Evolutionary conservation across 768 basidiomycete species (phyloP), one percentile per base, ranked within the genome.

Genomic region (Holtermanniella nyarrowii): DNA sequence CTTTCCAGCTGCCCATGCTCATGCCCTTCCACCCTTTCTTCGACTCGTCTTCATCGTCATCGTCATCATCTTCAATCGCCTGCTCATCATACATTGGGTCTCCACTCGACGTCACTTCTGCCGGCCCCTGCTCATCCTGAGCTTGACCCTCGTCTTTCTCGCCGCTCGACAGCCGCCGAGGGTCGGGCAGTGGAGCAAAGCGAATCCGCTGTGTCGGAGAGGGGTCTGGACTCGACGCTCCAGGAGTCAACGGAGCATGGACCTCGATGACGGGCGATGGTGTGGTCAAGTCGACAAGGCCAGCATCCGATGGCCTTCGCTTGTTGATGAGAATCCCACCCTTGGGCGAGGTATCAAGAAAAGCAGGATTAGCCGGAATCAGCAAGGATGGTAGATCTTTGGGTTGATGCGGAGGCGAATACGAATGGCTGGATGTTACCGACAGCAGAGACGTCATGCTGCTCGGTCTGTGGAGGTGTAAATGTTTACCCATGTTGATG

Each of bases 161-260:
- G 1, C 69, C 68, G 3, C 66, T 69, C 26, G 61, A 63, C 11
- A 68, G 53, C 46, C 79, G 76, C 21, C 79, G 76, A 1, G 85
- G 84, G 59, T 85, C 83, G 0, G 88, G 88, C 16, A 90, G 78
- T 1, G 88, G 88, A 0, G 88, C 88, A 56, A 90, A 90, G 54
- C 85, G 80, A 53, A 90, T 88, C 48, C 67, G 50, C 57, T 56
- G 44, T 31, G 27, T 37, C 53, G 56, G 42, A 42, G 48, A 43
- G 4, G 43, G 41, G 40, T 43, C 46, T 39, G 27, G 47, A 27
- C 27, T 26, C 21, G 44, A n/a, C 21, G 21, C 4, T 12, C 4
- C 14, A 48, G 40, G 18, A 52, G 41, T 14, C 39, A 27, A 16
- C 42, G 44, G 3, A 46, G 54, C 3, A 46, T 7, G 1, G 52